Conservation (phyloP, 768 basidiomycete species). For the Sporobolomyces pararoseus region DNA sequence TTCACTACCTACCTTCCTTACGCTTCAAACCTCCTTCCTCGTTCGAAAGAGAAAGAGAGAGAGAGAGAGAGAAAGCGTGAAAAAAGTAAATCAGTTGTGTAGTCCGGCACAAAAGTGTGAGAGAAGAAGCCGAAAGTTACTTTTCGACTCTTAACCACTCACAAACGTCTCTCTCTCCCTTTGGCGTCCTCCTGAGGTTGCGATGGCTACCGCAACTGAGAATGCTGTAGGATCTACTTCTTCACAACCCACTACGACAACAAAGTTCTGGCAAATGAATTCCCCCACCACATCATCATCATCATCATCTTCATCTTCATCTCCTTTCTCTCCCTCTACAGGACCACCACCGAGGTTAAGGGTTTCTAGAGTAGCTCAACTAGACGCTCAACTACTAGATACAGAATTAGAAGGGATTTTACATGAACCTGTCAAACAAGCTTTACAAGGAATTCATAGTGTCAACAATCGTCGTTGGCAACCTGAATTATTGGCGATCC, state of each 20-base stretch:
- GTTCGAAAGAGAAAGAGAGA: background rate
- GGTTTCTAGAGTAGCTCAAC: conserved; percentile 74
- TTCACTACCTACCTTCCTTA: background rate
- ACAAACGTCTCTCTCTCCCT: background rate
- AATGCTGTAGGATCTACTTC: too few relatives aligned
- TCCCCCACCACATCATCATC: conserved; percentile 5
- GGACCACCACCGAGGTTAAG: conserved; percentile 29
- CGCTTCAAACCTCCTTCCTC: background rate
- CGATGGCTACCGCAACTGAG: too few relatives aligned
- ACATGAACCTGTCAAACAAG: conserved; percentile 71
- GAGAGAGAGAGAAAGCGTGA: background rate
- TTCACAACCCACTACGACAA: background rate
- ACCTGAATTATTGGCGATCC: conserved; percentile 42
- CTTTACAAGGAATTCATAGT: conserved; percentile 63
- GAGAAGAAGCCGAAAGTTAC: too few relatives aligned
- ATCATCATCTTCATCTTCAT: background rate
- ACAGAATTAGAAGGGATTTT: conserved; percentile 77
- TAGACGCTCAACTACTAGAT: conserved; percentile 87
- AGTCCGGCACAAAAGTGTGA: background rate
- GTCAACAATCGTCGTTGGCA: conserved; percentile 59
- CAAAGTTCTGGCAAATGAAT: conserved; percentile 28
- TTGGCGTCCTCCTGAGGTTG: too few relatives aligned
- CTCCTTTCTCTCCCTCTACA: conserved; percentile 6
- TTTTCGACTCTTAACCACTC: background rate
- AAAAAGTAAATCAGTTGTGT: background rate